phyloP scores from a whole-genome alignment of 2,329 filamentous ascomycete genomes.

The Onygenales sp. region DNA sequence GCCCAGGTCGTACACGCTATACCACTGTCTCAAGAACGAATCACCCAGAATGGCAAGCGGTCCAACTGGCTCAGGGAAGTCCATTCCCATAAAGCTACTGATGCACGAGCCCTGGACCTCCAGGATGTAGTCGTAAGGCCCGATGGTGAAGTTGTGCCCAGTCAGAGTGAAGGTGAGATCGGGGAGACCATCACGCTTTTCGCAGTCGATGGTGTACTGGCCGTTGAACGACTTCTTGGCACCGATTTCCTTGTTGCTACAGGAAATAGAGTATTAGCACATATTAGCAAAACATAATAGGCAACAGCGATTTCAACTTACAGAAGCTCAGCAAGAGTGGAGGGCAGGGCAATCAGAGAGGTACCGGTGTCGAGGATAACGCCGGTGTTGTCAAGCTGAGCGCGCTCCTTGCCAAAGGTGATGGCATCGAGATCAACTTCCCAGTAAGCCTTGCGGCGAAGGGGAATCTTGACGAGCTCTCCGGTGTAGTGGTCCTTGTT shows the following conservation, averaged over 20 bases:
- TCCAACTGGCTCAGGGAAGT: conserved; percentile 73
- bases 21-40: conserved; percentile 51
- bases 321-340: conserved; percentile 83
- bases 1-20: conserved; percentile 93
- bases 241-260: conserved; percentile 82
- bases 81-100: conserved; percentile 96
- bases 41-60: conserved; percentile 84
- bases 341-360: conserved; percentile 90
- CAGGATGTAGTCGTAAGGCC: conserved; percentile 85
- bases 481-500: conserved; percentile 74
- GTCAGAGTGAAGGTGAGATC: conserved; percentile 85
- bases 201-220: conserved; percentile 90
- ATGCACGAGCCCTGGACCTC: conserved; percentile 94
- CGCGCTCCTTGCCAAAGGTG: conserved; percentile 73
- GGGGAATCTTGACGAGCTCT: conserved; percentile 83
- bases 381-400: conserved; percentile 87
- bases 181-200: conserved; percentile 70
- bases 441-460: conserved; percentile 99
- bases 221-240: conserved; percentile 97
- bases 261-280: not conserved
- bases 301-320: conserved; percentile 27
- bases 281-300: not conserved
- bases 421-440: conserved; percentile 94
- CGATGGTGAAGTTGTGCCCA: conserved; percentile 88
- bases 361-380: conserved; percentile 97